Percentiles rank a stretch among this genome's conserved stretches.
phyloP scores from a whole-genome alignment of 176 grass and related monocot genomes.

The Zoysia pacifica region DNA sequence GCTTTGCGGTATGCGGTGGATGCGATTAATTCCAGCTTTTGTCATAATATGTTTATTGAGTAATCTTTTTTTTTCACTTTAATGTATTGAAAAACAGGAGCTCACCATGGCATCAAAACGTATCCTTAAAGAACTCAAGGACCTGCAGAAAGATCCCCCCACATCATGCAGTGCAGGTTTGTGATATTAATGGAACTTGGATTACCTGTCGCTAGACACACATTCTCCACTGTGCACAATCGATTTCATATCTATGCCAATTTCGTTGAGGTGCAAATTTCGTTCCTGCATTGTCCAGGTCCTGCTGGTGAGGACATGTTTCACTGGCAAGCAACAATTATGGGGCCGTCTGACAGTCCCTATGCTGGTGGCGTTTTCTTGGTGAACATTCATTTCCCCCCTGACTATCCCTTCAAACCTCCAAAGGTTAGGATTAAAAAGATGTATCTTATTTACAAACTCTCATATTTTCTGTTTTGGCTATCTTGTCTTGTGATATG shows the following conservation, averaged over 20 bases:
- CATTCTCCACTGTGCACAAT: neutral
- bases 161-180: slow-evolving; percentile 66
- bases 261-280: slow-evolving; percentile 39
- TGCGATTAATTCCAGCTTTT: neutral
- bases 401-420: slow-evolving; percentile 63
- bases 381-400: slow-evolving; percentile 65
- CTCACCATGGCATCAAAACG: slow-evolving; percentile 57
- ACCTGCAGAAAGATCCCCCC: slow-evolving; percentile 65
- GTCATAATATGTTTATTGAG: neutral
- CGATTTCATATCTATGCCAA: neutral
- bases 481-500: neutral
- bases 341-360: slow-evolving; percentile 63
- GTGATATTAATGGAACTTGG: slow-evolving; percentile 11
- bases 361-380: slow-evolving; percentile 63
- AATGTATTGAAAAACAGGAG: slow-evolving; percentile 26
- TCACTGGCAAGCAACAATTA: slow-evolving; percentile 65
- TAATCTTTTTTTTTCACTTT: neutral
- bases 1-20: neutral
- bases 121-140: slow-evolving; percentile 63
- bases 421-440: slow-evolving; percentile 44
- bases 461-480: neutral
- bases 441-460: neutral
- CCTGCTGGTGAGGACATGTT: slow-evolving; percentile 72
- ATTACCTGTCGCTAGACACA: neutral
- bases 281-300: slow-evolving; percentile 36